phyloP scores from a whole-genome alignment of 2,329 filamentous ascomycete species.

The Botryotinia narcissicola region DNA sequence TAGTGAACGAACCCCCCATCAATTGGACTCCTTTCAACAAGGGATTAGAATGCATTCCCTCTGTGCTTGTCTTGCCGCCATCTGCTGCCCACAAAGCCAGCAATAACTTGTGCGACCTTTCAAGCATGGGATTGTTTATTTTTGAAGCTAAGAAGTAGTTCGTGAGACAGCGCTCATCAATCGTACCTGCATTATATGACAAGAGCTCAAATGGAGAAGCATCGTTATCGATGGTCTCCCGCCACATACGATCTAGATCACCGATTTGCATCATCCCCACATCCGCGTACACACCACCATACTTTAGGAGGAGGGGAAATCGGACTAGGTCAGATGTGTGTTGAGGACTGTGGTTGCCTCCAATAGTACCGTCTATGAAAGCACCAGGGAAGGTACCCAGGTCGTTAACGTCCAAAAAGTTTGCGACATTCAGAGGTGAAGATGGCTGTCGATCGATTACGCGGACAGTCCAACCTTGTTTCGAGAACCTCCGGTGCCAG shows the following conservation, averaged over 20 bases:
- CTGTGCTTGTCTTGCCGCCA: conserved; percentile 47
- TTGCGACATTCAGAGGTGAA: conserved; percentile 49
- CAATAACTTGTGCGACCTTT: conserved; percentile 49
- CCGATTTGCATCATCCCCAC: conserved; percentile 57
- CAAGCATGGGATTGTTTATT: conserved; percentile 48
- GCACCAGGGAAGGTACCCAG: conserved; percentile 47
- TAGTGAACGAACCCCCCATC: conserved; percentile 34
- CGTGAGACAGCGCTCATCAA: conserved; percentile 41
- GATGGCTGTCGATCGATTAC: conserved; percentile 47
- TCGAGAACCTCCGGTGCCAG: conserved; percentile 53
- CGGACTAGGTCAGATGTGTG: conserved; percentile 59
- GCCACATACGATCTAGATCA: conserved; percentile 54
- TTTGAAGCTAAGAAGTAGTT: conserved; percentile 50
- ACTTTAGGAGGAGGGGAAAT: conserved; percentile 53
- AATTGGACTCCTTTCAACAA: conserved; percentile 47
- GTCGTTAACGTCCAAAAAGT: conserved; percentile 49
- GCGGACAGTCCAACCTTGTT: conserved; percentile 52
- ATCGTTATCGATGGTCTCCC: conserved; percentile 47
- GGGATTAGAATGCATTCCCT: conserved; percentile 49
- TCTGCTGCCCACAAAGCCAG: conserved; percentile 50
- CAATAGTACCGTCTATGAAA: conserved; percentile 49
- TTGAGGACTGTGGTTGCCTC: conserved; percentile 50
- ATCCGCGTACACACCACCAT: conserved; percentile 58
- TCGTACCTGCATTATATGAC: conserved; percentile 45
- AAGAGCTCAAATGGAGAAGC: conserved; percentile 48